These are phyloP conservation scores for Euphorbia lathyris DNA, from an alignment of 345 rosid species.

Conservation along the genomic window DNA sequence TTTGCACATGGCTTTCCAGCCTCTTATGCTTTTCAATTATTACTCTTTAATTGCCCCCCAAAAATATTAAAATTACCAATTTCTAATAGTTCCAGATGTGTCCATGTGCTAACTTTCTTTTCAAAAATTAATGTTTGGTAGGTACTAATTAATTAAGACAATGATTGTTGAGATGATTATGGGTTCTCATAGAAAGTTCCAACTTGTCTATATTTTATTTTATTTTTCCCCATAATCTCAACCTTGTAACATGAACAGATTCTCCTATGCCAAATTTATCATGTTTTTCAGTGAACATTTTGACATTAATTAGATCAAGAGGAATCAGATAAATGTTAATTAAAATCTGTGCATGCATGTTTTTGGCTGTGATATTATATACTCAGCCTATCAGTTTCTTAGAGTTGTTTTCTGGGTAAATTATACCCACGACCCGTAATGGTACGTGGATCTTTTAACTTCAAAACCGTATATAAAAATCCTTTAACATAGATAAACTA, in stretches of 20 bases:
- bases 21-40: slow-evolving; percentile 31
- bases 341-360: not conserved
- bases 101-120: slow-evolving; percentile 35
- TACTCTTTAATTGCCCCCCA: slow-evolving; percentile 19
- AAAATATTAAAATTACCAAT: not conserved
- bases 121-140: slow-evolving; percentile 20
- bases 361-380: not conserved
- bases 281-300: slow-evolving; percentile 8
- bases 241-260: slow-evolving; percentile 37
- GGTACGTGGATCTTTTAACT: too few relatives aligned
- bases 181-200: slow-evolving; percentile 31
- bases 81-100: slow-evolving; percentile 32
- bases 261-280: slow-evolving; percentile 18
- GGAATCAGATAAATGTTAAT: not conserved
- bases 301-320: not conserved
- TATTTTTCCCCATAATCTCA: not conserved
- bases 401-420: too few relatives aligned
- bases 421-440: too few relatives aligned
- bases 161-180: slow-evolving; percentile 18
- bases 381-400: not conserved
- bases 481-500: too few relatives aligned
- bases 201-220: slow-evolving; percentile 30
- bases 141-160: slow-evolving; percentile 14
- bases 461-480: too few relatives aligned
- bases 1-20: slow-evolving; percentile 57